Conservation (phyloP, 305 asterid genomes). For the Fraxinus nigra region DNA sequence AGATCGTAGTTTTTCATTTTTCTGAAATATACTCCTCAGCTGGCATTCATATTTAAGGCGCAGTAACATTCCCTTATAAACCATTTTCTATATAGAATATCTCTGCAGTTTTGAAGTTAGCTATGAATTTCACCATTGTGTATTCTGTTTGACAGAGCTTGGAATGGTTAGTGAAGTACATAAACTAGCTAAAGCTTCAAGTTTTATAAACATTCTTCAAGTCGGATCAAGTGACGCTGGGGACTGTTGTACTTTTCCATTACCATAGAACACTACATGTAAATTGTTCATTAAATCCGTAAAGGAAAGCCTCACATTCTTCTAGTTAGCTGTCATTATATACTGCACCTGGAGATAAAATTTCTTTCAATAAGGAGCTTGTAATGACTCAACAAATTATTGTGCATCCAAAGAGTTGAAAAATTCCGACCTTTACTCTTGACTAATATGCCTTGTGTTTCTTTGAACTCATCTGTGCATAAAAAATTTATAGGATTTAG, state of each 20-base stretch:
- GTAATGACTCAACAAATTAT: slow-evolving; percentile 2
- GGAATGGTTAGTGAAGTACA: slow-evolving; percentile 81
- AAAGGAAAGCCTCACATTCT: slow-evolving; percentile 17
- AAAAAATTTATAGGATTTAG: neutral
- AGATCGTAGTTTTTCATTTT: neutral
- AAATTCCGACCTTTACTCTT: neutral
- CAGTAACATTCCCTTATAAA: neutral
- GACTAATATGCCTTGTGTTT: neutral
- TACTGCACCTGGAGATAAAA: neutral
- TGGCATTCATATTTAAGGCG: neutral
- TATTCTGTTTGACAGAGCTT: slow-evolving; percentile 62
- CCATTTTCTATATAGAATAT: neutral
- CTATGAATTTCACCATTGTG: slow-evolving; percentile 20
- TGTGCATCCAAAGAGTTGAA: neutral
- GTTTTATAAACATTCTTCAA: slow-evolving; percentile 17
- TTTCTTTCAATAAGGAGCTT: slow-evolving; percentile 5
- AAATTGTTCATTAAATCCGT: slow-evolving; percentile 21
- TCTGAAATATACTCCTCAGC: neutral
- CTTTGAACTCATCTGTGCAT: neutral
- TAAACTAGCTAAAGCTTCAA: slow-evolving; percentile 28
- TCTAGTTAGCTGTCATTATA: slow-evolving; percentile 15
- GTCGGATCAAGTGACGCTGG: slow-evolving; percentile 26
- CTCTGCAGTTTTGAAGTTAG: neutral
- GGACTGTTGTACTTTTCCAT: slow-evolving; percentile 27
- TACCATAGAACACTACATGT: slow-evolving; percentile 3